These are phyloP conservation scores for Alternaria brassicae DNA, from an alignment of 2,329 filamentous ascomycete species.

Conservation along the genomic window DNA sequence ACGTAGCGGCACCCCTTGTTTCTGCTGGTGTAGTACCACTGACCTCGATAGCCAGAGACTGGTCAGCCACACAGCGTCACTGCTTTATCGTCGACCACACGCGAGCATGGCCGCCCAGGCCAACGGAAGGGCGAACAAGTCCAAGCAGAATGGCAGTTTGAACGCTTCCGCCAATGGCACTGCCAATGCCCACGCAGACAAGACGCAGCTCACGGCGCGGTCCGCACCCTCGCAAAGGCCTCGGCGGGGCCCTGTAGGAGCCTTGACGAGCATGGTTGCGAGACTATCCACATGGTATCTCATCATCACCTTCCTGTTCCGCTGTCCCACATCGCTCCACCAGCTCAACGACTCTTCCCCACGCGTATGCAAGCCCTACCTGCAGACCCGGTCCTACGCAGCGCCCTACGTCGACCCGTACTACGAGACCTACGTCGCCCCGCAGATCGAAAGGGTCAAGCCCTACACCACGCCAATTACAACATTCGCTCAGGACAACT, in stretches of 20 bases:
- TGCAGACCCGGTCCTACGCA: constrained; percentile 69
- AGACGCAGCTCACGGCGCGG: constrained; percentile 31
- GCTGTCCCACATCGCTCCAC: constrained; percentile 75
- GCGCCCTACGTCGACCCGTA: constrained; percentile 82
- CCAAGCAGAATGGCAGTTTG: constrained; percentile 37
- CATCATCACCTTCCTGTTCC: constrained; percentile 79
- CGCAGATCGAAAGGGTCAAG: constrained; percentile 76
- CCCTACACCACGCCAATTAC: constrained; percentile 78
- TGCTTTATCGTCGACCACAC: constrained; percentile 12
- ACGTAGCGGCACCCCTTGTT: background rate
- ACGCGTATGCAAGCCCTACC: constrained; percentile 81
- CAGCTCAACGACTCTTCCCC: constrained; percentile 74
- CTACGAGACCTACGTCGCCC: constrained; percentile 82
- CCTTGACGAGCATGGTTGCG: constrained; percentile 43
- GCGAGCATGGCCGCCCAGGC: constrained; percentile 48
- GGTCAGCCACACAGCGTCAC: constrained; percentile 8
- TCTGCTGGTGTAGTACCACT: background rate
- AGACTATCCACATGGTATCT: constrained; percentile 81
- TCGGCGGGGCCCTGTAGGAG: constrained; percentile 32
- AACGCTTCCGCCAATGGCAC: constrained; percentile 37
- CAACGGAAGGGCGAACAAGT: constrained; percentile 49
- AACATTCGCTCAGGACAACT: constrained; percentile 66
- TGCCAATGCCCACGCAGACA: constrained; percentile 39
- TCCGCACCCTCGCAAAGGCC: constrained; percentile 24
- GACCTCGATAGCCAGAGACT: constrained; percentile 3